These are phyloP conservation scores for Comarum palustre DNA, from an alignment of 306 rosid genomes.

Conservation along the genomic window DNA sequence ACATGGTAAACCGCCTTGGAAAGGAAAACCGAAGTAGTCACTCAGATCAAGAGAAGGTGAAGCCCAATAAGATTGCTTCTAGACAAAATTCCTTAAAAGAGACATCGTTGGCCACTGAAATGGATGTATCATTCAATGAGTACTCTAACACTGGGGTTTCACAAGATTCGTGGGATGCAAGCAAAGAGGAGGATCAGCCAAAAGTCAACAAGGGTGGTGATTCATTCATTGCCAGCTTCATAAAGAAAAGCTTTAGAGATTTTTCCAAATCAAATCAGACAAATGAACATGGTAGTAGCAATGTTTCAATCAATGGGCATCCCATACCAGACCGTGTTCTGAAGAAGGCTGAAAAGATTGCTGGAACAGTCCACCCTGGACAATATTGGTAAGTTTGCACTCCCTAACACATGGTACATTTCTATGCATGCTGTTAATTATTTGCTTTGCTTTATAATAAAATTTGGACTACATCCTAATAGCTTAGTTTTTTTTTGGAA, in stretches of 20 bases:
- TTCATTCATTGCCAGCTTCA: conserved; percentile 66
- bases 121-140: conserved; percentile 78
- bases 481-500: neutral
- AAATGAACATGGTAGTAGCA: conserved; percentile 46
- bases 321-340: conserved; percentile 53
- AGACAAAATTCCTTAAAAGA: conserved; percentile 82
- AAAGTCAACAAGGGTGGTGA: conserved; percentile 65
- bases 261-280: conserved; percentile 52
- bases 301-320: conserved; percentile 69
- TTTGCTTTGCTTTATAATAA: neutral
- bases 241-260: conserved; percentile 76
- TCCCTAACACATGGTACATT: conserved; percentile 3
- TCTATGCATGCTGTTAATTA: neutral
- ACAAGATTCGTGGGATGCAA: conserved; percentile 68
- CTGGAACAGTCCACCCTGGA: conserved; percentile 88
- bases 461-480: neutral
- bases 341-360: conserved; percentile 89
- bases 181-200: conserved; percentile 59
- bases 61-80: conserved; percentile 52
- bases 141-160: conserved; percentile 62
- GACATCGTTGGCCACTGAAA: conserved; percentile 70
- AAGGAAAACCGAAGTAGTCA: conserved; percentile 76
- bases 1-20: conserved; percentile 50
- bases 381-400: conserved; percentile 69
- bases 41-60: conserved; percentile 69